Evolutionary conservation across 257 asterid genomes (phyloP), one percentile per base, ranked within the genome.

Genomic region (Lantana camara): DNA sequence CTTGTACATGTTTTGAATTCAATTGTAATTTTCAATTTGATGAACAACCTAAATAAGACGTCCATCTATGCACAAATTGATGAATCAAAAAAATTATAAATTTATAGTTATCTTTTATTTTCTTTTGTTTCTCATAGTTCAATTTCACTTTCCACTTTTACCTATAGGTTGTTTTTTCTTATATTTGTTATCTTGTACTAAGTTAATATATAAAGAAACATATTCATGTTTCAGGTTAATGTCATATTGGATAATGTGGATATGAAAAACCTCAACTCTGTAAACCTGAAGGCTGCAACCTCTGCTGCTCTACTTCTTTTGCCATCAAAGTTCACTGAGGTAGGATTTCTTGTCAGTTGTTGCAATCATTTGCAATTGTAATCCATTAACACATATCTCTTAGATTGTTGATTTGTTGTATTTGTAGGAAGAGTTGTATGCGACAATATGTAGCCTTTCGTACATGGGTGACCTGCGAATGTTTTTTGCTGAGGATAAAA

Each of bases 401-500:
- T 35, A 35, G 40, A 35, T 35, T 35, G 32, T 27, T 35, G 59
- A 63, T 23, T 61, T 24, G 9, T 64, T 72, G 46, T 41, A 37
- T 75, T 56, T 84, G 75, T 88, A 89, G 96, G 95, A 85, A 70
- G 91, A 89, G 61, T 74, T 92, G 67, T 92, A 87, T 74, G 91
- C 85, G 67, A 82, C 82, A 70, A 85, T 89, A 64, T 92, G 96
- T 75, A 83, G 88, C 76, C 96, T 92, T 41, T 92, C 97, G 16
- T 92, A 89, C 75, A 77, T 63, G 83, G 98, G 97, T 32, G 98
- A 92, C 81, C 61, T 89, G 73, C 79, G 95, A 23, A 92, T 92
- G 97, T 80, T 82, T 72, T 92, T 92, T 57, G 98, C 97, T 0
- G 97, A 92, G 80, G 99, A 94, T 70, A 84, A 77, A 79, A 74